Evolutionary conservation across 768 basidiomycete species (phyloP).

Genomic region (Neoboletus magnificus): DNA sequence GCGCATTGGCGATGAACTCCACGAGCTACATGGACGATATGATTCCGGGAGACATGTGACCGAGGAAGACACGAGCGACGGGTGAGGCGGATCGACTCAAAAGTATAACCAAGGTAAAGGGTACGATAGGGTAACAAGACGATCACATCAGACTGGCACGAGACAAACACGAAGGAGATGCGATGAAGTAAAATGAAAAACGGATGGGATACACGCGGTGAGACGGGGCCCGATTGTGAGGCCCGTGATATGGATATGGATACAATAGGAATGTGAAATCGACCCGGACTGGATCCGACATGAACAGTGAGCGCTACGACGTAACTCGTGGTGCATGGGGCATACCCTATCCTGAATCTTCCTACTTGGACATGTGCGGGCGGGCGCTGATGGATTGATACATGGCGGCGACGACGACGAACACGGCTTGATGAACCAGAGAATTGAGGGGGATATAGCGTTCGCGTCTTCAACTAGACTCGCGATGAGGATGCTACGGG

Average conservation of each 20-base stretch:
- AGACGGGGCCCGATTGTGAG: too few species aligned
- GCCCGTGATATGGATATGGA: too few species aligned
- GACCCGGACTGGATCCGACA: background rate
- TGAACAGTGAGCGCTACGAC: background rate
- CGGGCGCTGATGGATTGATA: background rate
- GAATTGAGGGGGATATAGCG: too few species aligned
- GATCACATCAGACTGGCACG: background rate
- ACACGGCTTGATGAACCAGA: background rate
- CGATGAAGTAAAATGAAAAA: too few species aligned
- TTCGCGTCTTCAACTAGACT: background rate
- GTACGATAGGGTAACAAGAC: background rate
- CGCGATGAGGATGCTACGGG: slow-evolving; percentile 10
- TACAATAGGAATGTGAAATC: too few species aligned
- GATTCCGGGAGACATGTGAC: background rate
- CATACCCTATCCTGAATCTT: background rate
- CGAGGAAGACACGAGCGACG: background rate
- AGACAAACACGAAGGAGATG: background rate
- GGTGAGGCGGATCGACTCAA: background rate
- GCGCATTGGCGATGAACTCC: background rate
- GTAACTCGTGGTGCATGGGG: background rate
- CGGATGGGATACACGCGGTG: too few species aligned
- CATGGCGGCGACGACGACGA: background rate
- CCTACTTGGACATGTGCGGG: background rate
- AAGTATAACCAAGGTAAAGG: background rate
- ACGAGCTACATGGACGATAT: too few species aligned